Base-by-base conservation (phyloP, 2,329 filamentous ascomycete species). In the Cadophora sp. region DNA sequence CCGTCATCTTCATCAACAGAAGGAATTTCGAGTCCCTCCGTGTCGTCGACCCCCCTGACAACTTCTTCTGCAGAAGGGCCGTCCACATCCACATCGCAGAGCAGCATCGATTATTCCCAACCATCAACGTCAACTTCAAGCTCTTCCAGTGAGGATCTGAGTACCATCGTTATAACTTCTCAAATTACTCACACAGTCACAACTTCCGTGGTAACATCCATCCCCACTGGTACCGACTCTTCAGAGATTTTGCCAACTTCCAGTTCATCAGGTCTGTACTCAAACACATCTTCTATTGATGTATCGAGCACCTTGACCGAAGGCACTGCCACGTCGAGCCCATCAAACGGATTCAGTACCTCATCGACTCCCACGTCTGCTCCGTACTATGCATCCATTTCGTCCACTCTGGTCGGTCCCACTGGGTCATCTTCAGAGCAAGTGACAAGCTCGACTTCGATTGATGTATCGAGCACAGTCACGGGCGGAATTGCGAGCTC, bases 161-260 rank as follows among this genome's bases (percentile, higher is more conserved):
- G 24, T 31, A 64, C 62, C 37, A 64, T 51, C 6, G 11, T 24
- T 14, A 5, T 58, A 46, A 56, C 48, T 24, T 56, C 58, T n/a
- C 59, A 50, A 34, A 34, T 48, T 27, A 66, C 56, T n/a, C 56
- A 31, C 46, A 53, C 53, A 4, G 11, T n/a, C 46, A 50, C 43
- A 1, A 24, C 1, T n/a, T 40, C 58, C 9, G 31, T 8, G 1
- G 43, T 58, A 3, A 48, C 34, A 43, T 29, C 43, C 7, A 8
- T 48, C 19, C 58, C 46, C 3, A 22, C 22, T 22, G 56, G 31
- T n/a, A 56, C 64, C 12, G 64, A 43, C 5, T 66, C 46, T 19
- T 66, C 64, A 48, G 64, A 59, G 27, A 58, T 46, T 7, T 43
- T 40, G 2, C 22, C 34, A 46, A 22, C 51, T 8, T 34, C 62